phyloP scores from a whole-genome alignment of 139 green algal genomes.

The Chlorella sorokiniana region DNA sequence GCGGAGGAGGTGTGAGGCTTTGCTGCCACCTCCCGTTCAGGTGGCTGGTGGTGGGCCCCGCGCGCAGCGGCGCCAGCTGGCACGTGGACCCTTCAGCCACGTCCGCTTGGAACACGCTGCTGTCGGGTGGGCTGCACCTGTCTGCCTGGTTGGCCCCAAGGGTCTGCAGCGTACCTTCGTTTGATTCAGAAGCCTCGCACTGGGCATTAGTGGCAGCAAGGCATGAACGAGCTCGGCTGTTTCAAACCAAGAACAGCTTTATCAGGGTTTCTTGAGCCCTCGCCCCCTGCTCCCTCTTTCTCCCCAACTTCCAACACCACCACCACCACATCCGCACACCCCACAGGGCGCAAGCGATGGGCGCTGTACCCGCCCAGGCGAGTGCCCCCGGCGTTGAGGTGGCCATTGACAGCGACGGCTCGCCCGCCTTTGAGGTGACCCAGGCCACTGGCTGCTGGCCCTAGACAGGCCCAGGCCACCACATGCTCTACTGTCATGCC shows the following conservation, averaged over 20 bases:
- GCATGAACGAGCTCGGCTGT: too few relatives aligned
- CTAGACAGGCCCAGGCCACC: too few relatives aligned
- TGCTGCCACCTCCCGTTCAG: slow-evolving; percentile 29
- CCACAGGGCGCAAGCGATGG: slow-evolving; percentile 74
- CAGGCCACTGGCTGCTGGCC: not conserved
- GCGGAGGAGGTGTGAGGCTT: not conserved
- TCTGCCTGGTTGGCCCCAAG: not conserved
- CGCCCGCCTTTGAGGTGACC: not conserved
- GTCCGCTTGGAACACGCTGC: slow-evolving; percentile 82
- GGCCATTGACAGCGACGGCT: not conserved
- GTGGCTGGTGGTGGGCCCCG: slow-evolving; percentile 79
- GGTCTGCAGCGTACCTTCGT: not conserved
- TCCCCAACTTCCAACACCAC: not conserved
- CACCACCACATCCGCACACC: not conserved
- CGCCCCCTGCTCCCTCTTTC: not conserved
- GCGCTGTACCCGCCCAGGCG: slow-evolving; percentile 68
- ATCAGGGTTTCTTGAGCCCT: too few relatives aligned
- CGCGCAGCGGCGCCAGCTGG: slow-evolving; percentile 71
- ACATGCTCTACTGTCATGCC: too few relatives aligned
- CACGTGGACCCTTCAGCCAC: slow-evolving; percentile 89
- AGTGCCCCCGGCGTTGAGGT: slow-evolving; percentile 32
- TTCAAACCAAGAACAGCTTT: too few relatives aligned
- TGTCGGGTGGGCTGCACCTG: slow-evolving; percentile 32
- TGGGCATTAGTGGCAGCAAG: too few relatives aligned
- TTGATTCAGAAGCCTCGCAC: too few relatives aligned